Evolutionary conservation across 495 filamentous ascomycete genomes (phyloP), one percentile per base, ranked within the genome.

Genomic region (Penicillium desertorum): DNA sequence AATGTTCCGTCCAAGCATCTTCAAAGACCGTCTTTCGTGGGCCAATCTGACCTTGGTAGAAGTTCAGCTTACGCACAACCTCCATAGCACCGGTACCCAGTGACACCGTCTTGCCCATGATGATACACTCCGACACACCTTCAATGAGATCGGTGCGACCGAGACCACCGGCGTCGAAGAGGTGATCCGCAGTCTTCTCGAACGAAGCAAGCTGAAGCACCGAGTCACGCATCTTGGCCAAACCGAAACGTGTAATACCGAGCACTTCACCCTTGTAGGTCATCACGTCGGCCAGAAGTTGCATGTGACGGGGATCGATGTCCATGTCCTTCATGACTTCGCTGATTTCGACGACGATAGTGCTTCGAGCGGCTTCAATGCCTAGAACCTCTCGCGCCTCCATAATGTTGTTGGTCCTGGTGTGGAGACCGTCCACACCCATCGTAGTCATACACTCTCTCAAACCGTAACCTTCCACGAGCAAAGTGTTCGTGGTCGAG

Each of bases 241-340:
- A 80, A 49, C 94, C 94, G 72, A 98, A 98, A 23, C 94, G 87
- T 9, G 94, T 98, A 67, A 98, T 98, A 36, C 94, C 94, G n/a
- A 96, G 83, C 0, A 98, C 89, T 60, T 98, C 93, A 46, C 94
- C 94, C 74, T 96, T 96, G 81, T 93, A 98, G 6, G 94, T 98
- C 94, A 98, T 98, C 36, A 97, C 91, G 57, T 98, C 95, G n/a
- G 94, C 93, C 16, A 98, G 82, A 8, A 98, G 83, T 70, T 97
- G 89, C 92, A 98, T 97, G 80, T 98, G 94, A 32, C 95, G 88
- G 27, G 94, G 94, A 77, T 98, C 94, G 62, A 98, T 97, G 75
- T 86, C 85, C 94, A 98, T 97, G 65, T 85, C 83, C 45, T 79
- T 83, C 91, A 96, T 96, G 67, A 96, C 92, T 20, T 71, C 71